phyloP scores from a whole-genome alignment of 345 rosid species.

The Salix exigua region DNA sequence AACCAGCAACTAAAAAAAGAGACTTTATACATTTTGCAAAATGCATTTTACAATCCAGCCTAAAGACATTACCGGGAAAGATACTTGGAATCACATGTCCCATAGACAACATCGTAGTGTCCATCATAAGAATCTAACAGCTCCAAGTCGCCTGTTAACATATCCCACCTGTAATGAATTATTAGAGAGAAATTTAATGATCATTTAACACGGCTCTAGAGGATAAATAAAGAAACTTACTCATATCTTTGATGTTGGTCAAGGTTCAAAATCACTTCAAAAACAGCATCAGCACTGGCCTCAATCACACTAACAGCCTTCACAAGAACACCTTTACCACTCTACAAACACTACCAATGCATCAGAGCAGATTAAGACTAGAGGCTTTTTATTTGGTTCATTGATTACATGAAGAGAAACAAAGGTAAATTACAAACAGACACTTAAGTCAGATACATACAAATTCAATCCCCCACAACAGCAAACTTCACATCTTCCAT shows the following conservation, averaged over 20 bases:
- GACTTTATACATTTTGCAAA: neutral
- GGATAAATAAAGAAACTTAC: constrained; percentile 45
- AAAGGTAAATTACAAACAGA: neutral
- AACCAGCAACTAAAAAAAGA: neutral
- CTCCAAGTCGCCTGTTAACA: constrained; percentile 84
- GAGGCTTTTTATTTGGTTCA: neutral
- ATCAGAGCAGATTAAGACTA: constrained; percentile 1
- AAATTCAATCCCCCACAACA: neutral
- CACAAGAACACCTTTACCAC: constrained; percentile 73
- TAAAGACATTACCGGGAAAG: constrained; percentile 59
- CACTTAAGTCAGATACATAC: neutral
- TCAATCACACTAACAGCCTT: constrained; percentile 88
- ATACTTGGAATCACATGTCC: constrained; percentile 76
- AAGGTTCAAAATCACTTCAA: constrained; percentile 70
- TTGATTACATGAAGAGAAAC: neutral
- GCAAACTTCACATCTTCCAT: neutral
- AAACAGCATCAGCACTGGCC: constrained; percentile 76
- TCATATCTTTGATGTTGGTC: constrained; percentile 81
- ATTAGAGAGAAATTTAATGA: constrained; percentile 24
- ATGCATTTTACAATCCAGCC: neutral
- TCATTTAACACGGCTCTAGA: constrained; percentile 9
- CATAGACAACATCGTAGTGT: constrained; percentile 81
- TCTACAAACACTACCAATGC: constrained; percentile 36
- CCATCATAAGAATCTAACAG: constrained; percentile 82
- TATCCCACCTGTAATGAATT: constrained; percentile 83